phyloP scores from a whole-genome alignment of 148 eudicot genomes.

The Rhododendron williamsianum region DNA sequence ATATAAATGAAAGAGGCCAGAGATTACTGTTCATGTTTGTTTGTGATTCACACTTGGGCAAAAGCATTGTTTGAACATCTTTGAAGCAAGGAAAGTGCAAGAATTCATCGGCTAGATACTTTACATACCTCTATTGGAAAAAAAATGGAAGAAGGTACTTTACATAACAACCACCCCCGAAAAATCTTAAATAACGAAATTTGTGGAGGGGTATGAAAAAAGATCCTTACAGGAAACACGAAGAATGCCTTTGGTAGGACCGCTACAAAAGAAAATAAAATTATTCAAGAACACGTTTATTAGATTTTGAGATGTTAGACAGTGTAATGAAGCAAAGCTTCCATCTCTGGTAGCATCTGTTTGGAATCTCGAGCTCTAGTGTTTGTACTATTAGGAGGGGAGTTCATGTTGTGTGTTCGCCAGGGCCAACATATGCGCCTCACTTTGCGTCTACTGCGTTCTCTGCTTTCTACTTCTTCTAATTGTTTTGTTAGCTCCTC shows the following conservation, averaged over 20 bases:
- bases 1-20: too few species aligned
- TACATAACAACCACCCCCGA: neutral
- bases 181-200: neutral
- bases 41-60: too few species aligned
- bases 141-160: neutral
- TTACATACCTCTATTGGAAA: neutral
- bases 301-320: constrained; percentile 1
- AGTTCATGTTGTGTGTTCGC: constrained; percentile 27
- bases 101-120: neutral
- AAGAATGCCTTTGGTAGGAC: neutral
- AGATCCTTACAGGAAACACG: neutral
- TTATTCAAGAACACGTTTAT: neutral
- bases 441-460: constrained; percentile 25
- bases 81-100: neutral
- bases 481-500: constrained; percentile 55
- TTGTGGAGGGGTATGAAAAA: neutral
- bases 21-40: too few species aligned
- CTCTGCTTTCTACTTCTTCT: constrained; percentile 44
- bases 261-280: neutral
- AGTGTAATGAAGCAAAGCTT: constrained; percentile 40
- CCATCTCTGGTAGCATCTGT: constrained; percentile 52
- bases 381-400: constrained; percentile 19
- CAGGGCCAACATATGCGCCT: constrained; percentile 68
- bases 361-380: constrained; percentile 21
- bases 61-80: too few species aligned